Evolutionary conservation across 148 eudicot genomes (phyloP), one percentile per base, ranked within the genome.

Genomic region (Dysphania ambrosioides): DNA sequence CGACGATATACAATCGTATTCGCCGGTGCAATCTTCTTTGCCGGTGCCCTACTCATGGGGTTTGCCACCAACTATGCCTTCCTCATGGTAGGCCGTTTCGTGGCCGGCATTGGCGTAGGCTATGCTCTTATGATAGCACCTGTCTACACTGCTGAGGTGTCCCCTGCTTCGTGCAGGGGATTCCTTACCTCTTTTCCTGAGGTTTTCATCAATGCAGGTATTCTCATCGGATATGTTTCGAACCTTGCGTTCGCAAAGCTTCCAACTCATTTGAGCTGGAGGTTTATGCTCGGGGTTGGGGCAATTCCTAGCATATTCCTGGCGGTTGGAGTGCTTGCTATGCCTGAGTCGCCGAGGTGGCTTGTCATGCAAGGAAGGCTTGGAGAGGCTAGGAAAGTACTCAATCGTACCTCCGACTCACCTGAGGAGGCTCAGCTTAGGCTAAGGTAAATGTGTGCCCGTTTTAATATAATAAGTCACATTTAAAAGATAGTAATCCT

Each of bases 291-390:
- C 30, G 97, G 94, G 24, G 70, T 87, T 55, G 92, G 90, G 12
- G 97, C 92, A 0, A 58, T 89, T 53, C 97, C 97, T 0, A 86
- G 93, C 29, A 60, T 89, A 9, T 66, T 86, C 68, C 56, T 92
- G 1, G 90, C 86, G 0, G 6, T 89, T 12, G 89, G 83, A 0
- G 97, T 88, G 6, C 74, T 92, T 10, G 86, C 80, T 53, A 86
- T 92, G 94, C 92, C 97, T 0, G 97, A 92, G 75, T 89, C 94
- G 0, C 97, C 97, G 0, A 78, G 97, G 31, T 92, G 97, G 97
- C 85, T 92, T 24, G 91, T 92, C 24, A 80, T 92, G 86, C 92
- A 88, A 65, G 97, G 97, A 0, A 83, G 93, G 40, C 88, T 92
- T 31, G 88, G 85, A 6, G 93, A 90, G 0, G 97, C 97, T 0